phyloP scores from a whole-genome alignment of 2,329 filamentous ascomycete species.

The Pyrenochaeta sp. region DNA sequence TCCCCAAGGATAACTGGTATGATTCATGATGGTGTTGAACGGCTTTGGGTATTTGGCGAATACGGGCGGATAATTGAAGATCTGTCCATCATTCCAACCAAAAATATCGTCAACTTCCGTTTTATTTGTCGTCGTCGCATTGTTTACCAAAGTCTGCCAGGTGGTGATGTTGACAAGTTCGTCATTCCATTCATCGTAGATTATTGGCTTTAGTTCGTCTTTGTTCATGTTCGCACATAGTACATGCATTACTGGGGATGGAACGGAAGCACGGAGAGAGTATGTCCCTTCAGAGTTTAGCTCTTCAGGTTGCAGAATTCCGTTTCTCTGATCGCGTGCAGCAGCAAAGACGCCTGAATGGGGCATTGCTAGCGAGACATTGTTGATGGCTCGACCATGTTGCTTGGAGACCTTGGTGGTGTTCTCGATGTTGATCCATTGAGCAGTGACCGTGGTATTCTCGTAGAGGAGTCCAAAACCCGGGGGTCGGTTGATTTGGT shows the following conservation, averaged over 20 bases:
- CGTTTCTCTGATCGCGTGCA: constrained; percentile 67
- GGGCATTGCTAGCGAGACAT: constrained; percentile 79
- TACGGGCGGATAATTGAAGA: constrained; percentile 53
- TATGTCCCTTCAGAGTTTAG: constrained; percentile 73
- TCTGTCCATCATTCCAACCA: constrained; percentile 67
- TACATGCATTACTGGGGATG: constrained; percentile 75
- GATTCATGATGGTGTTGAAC: constrained; percentile 68
- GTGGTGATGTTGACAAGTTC: constrained; percentile 31
- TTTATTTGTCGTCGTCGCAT: constrained; percentile 36
- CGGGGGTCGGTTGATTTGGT: constrained; percentile 62
- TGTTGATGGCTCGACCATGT: constrained; percentile 71
- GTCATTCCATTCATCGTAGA: constrained; percentile 70
- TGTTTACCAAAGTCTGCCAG: constrained; percentile 26
- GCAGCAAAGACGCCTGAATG: constrained; percentile 75
- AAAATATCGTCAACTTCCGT: constrained; percentile 75
- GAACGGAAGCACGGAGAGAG: constrained; percentile 71
- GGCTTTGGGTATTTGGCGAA: constrained; percentile 62
- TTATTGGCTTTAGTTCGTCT: constrained; percentile 68
- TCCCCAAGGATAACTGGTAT: constrained; percentile 45
- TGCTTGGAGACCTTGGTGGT: constrained; percentile 60
- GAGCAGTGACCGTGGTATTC: constrained; percentile 74
- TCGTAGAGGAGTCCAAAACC: constrained; percentile 73
- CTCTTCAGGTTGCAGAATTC: constrained; percentile 72
- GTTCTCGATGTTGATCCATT: constrained; percentile 72
- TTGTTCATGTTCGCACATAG: constrained; percentile 73